Percentiles rank a stretch among this genome's conserved stretches.
These are phyloP conservation scores for Pulveroboletus sp. DNA, from an alignment of 768 basidiomycete genomes.

Conservation along the genomic window DNA sequence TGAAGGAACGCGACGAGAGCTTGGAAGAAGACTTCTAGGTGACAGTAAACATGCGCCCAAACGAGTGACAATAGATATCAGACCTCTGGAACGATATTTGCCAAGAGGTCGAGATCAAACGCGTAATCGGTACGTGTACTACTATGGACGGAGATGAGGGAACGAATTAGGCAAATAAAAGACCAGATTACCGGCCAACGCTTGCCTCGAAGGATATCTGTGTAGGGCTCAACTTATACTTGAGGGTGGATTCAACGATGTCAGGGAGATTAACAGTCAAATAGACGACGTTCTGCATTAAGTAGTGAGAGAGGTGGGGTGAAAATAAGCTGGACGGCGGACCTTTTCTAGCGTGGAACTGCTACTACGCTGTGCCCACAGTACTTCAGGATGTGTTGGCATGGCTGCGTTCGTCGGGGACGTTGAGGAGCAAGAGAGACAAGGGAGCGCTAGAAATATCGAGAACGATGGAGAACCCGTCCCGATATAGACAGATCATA, in stretches of 20 bases:
- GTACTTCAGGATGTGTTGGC: constrained; percentile 73
- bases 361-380: constrained; percentile 94
- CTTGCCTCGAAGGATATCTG: constrained; percentile 60
- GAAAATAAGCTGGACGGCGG: constrained; percentile 3
- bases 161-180: not conserved
- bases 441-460: constrained; percentile 23
- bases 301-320: not conserved
- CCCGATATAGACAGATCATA: constrained; percentile 16
- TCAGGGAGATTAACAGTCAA: constrained; percentile 82
- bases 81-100: constrained; percentile 74
- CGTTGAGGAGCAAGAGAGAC: constrained; percentile 1
- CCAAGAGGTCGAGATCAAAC: constrained; percentile 74
- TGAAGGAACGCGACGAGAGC: constrained; percentile 61
- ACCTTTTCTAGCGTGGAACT: constrained; percentile 64
- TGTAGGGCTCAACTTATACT: constrained; percentile 54
- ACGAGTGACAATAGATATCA: not conserved
- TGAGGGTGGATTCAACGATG: constrained; percentile 53
- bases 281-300: constrained; percentile 73
- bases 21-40: constrained; percentile 9
- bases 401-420: constrained; percentile 25
- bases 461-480: constrained; percentile 31
- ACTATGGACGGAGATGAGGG: constrained; percentile 16
- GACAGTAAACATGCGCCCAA: constrained; percentile 1
- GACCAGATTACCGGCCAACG: constrained; percentile 51
- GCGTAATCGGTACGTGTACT: constrained; percentile 59